Evolutionary conservation across 208 protist species (phyloP).

Genomic region (Porcisia hertigi): DNA sequence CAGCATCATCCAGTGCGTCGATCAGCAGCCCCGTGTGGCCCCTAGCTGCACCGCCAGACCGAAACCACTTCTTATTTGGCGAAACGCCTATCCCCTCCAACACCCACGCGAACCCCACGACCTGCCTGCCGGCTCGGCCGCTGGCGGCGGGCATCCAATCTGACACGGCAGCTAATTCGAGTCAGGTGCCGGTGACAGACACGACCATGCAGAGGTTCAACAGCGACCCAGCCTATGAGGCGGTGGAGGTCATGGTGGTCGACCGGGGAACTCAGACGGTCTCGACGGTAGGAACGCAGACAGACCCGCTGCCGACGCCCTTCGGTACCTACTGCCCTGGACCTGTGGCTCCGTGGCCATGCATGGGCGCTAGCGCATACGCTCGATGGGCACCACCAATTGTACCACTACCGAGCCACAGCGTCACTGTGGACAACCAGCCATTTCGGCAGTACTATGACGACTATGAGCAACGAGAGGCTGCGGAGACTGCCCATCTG

Average conservation of each 20-base stretch:
- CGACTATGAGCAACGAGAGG: conserved; percentile 30
- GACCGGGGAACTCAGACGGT: conserved; percentile 87
- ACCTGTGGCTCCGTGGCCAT: conserved; percentile 19
- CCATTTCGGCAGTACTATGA: conserved; percentile 39
- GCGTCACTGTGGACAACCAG: conserved; percentile 33
- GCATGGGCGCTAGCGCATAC: background rate
- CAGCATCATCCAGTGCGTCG: conserved; percentile 14
- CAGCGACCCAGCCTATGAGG: conserved; percentile 27
- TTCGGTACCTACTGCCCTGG: conserved; percentile 19
- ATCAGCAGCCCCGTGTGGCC: conserved; percentile 16
- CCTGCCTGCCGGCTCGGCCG: background rate
- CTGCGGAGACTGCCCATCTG: conserved; percentile 32
- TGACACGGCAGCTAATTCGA: conserved; percentile 17
- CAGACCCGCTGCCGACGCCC: conserved; percentile 53
- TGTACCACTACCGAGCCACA: background rate
- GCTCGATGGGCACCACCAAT: conserved; percentile 4
- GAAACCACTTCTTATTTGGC: conserved; percentile 26
- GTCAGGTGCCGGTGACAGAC: conserved; percentile 28
- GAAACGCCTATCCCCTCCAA: conserved; percentile 11
- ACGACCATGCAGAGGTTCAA: conserved; percentile 20
- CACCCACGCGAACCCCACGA: background rate
- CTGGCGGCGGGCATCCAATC: background rate
- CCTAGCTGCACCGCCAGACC: conserved; percentile 15
- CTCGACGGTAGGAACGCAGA: conserved; percentile 67
- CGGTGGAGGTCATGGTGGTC: conserved; percentile 80